These are phyloP conservation scores for Karstenula rhodostoma DNA, from an alignment of 2,329 filamentous ascomycete species.

Conservation along the genomic window DNA sequence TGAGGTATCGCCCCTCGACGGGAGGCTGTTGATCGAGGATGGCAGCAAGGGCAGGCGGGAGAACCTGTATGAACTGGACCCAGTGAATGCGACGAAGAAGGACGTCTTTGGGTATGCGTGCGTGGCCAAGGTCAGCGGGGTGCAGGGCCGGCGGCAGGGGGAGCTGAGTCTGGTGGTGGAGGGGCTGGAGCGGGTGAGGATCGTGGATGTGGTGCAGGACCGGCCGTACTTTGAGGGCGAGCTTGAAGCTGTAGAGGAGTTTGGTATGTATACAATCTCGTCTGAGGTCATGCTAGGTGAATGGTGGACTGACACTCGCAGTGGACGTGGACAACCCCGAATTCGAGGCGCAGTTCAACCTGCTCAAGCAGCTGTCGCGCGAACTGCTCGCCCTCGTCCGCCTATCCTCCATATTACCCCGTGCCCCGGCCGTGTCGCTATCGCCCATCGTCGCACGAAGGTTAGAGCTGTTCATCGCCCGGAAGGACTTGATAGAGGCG, in stretches of 20 bases:
- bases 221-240: conserved; percentile 87
- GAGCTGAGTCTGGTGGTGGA: conserved; percentile 87
- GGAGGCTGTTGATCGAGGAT: conserved; percentile 76
- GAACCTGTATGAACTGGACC: conserved; percentile 58
- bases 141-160: conserved; percentile 56
- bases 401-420: conserved; percentile 82
- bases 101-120: conserved; percentile 87
- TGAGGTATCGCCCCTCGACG: conserved; percentile 71
- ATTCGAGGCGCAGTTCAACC: conserved; percentile 75
- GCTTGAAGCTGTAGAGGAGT: conserved; percentile 75
- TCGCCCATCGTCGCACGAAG: conserved; percentile 86
- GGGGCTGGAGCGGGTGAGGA: conserved; percentile 77
- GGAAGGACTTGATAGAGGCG: conserved; percentile 82
- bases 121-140: conserved; percentile 62
- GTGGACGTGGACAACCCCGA: conserved; percentile 52
- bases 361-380: conserved; percentile 83
- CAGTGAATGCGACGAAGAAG: conserved; percentile 52
- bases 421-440: conserved; percentile 70
- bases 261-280: conserved; percentile 57
- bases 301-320: conserved; percentile 23
- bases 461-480: conserved; percentile 85
- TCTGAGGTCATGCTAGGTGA: not conserved
- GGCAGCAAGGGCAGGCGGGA: conserved; percentile 55
- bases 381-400: conserved; percentile 87
- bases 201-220: conserved; percentile 79